Percentiles rank a stretch among this genome's conserved stretches.
phyloP scores from a whole-genome alignment of 768 basidiomycete species.

The Pulveroboletus ravenelii region DNA sequence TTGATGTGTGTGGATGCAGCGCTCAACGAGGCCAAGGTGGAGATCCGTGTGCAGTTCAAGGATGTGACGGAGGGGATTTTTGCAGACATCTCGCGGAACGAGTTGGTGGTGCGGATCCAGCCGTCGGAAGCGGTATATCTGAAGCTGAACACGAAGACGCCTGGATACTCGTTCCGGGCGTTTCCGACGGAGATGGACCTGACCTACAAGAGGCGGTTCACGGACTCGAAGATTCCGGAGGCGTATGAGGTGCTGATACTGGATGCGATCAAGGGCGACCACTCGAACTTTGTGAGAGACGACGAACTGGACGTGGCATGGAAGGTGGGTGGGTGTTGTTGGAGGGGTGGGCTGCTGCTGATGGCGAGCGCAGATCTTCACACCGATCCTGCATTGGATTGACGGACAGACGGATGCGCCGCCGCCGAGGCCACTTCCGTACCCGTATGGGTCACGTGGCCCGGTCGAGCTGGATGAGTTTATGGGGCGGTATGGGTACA shows the following conservation, averaged over 20 bases:
- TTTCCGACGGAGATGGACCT: slow-evolving; percentile 97
- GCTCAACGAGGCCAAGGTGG: slow-evolving; percentile 97
- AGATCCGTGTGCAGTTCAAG: slow-evolving; percentile 97
- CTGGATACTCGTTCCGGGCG: slow-evolving; percentile 84
- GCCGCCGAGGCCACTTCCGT: slow-evolving; percentile 66
- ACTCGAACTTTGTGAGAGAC: slow-evolving; percentile 97
- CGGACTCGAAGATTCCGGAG: slow-evolving; percentile 89
- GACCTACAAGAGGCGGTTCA: slow-evolving; percentile 94
- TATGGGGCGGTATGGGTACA: slow-evolving; percentile 72
- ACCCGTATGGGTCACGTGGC: slow-evolving; percentile 95
- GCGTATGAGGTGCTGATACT: slow-evolving; percentile 95
- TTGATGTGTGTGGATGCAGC: slow-evolving; percentile 42
- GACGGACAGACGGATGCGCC: slow-evolving; percentile 65
- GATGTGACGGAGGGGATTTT: slow-evolving; percentile 97
- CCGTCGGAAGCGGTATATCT: slow-evolving; percentile 95
- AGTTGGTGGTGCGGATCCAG: slow-evolving; percentile 96
- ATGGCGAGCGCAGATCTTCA: slow-evolving; percentile 69
- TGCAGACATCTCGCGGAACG: slow-evolving; percentile 92
- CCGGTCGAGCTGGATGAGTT: slow-evolving; percentile 80
- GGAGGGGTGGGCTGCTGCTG: slow-evolving; percentile 2
- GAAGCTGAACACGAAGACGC: slow-evolving; percentile 93
- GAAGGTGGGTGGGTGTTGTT: slow-evolving; percentile 65
- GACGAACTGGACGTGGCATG: slow-evolving; percentile 97
- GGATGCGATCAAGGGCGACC: slow-evolving; percentile 95
- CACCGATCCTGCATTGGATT: slow-evolving; percentile 94